Evolutionary conservation across 2,329 filamentous ascomycete species (phyloP).

Genomic region (Zymoseptoria pseudotritici): DNA sequence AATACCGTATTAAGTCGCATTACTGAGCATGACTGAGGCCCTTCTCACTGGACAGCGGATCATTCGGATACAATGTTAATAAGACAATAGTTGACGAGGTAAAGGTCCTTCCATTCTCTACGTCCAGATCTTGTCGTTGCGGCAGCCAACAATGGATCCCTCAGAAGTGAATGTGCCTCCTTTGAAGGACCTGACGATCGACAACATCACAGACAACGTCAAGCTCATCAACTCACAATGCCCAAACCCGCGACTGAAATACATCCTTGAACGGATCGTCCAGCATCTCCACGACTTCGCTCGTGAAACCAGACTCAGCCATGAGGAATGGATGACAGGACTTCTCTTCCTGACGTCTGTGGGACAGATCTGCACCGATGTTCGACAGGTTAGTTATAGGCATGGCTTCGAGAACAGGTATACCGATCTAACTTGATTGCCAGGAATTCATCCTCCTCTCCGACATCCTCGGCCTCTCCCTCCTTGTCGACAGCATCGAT

Average conservation of each 20-base stretch:
- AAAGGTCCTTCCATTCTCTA: background rate
- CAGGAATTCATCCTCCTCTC: conserved; percentile 67
- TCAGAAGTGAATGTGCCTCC: conserved; percentile 41
- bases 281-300: conserved; percentile 77
- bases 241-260: conserved; percentile 57
- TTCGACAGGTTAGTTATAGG: conserved; percentile 53
- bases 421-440: background rate
- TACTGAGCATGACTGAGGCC: background rate
- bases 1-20: background rate
- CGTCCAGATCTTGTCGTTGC: background rate
- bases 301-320: conserved; percentile 67
- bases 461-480: conserved; percentile 69
- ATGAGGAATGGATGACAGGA: conserved; percentile 69
- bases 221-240: conserved; percentile 67
- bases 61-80: background rate
- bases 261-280: conserved; percentile 65
- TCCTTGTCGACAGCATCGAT: conserved; percentile 75
- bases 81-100: background rate
- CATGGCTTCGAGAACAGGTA: background rate
- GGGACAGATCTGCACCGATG: conserved; percentile 66
- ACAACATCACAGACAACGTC: conserved; percentile 74
- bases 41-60: background rate
- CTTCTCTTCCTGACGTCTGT: conserved; percentile 64
- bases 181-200: conserved; percentile 64
- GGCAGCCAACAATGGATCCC: conserved; percentile 34